Evolutionary conservation across 805 yeast species (phyloP).

Genomic region (Myxozyma geophila): DNA sequence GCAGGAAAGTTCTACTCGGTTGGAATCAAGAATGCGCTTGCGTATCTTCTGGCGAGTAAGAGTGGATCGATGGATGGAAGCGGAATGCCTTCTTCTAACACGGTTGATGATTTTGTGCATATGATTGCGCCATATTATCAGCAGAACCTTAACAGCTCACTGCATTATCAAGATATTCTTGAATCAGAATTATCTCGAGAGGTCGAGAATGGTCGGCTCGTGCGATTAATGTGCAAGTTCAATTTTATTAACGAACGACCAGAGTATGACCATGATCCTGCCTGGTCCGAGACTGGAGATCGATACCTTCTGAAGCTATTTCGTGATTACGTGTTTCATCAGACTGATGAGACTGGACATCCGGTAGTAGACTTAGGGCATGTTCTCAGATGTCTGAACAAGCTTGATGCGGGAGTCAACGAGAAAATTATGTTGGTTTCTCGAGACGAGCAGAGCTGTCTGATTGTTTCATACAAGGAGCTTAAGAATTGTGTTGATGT

Average conservation of each 20-base stretch:
- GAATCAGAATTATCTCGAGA: conserved; percentile 61
- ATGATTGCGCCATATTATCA: conserved; percentile 40
- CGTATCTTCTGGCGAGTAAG: conserved; percentile 20
- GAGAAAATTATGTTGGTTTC: conserved; percentile 82
- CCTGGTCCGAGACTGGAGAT: conserved; percentile 78
- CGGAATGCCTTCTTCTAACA: conserved; percentile 11
- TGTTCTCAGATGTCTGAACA: conserved; percentile 77
- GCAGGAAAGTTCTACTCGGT: conserved; percentile 25
- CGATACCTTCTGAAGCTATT: conserved; percentile 74
- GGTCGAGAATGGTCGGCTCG: conserved; percentile 84
- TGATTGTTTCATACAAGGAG: conserved; percentile 84
- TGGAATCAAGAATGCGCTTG: conserved; percentile 24
- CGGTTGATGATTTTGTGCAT: conserved; percentile 38
- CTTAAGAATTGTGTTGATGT: conserved; percentile 46
- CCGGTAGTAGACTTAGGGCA: conserved; percentile 83
- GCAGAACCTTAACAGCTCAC: conserved; percentile 38
- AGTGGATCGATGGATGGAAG: conserved; percentile 6
- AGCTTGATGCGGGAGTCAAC: conserved; percentile 88
- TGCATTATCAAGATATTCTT: conserved; percentile 40
- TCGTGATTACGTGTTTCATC: conserved; percentile 84
- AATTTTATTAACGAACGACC: conserved; percentile 79
- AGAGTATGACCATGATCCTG: conserved; percentile 58
- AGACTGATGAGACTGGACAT: conserved; percentile 73
- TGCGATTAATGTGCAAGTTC: conserved; percentile 79
- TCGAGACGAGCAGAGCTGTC: conserved; percentile 81